A percentile compares a stretch with the other conserved stretches of the same genome.
Evolutionary conservation across 352 stramenopile species (phyloP).

Genomic region (Pythium brachiatum): DNA sequence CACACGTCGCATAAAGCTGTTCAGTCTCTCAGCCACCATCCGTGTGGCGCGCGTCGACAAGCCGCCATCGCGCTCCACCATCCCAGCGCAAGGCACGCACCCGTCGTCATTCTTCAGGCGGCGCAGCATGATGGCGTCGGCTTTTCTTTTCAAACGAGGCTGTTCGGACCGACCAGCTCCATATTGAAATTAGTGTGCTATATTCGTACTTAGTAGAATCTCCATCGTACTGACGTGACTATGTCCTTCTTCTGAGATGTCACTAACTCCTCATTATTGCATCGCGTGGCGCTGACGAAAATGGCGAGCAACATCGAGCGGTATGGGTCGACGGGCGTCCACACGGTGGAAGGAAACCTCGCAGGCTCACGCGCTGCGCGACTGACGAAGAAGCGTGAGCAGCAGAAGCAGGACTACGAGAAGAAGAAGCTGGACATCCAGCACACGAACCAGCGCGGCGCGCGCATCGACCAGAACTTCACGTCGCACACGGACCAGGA

Average conservation of each 20-base stretch:
- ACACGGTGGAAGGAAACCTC: slow-evolving; percentile 97
- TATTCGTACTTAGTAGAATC: slow-evolving; percentile 32
- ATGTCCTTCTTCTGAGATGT: slow-evolving; percentile 18
- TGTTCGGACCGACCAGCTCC: slow-evolving; percentile 1
- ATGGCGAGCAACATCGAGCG: slow-evolving; percentile 73
- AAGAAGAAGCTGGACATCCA: slow-evolving; percentile 91
- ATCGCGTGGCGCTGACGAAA: not conserved
- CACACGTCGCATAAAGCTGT: slow-evolving; percentile 2
- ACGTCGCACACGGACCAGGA: slow-evolving; percentile 75
- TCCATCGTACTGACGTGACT: not conserved
- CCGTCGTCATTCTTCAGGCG: slow-evolving; percentile 60
- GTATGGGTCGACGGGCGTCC: slow-evolving; percentile 86
- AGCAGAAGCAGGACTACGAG: slow-evolving; percentile 94
- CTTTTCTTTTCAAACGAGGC: slow-evolving; percentile 5
- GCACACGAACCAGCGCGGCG: slow-evolving; percentile 67
- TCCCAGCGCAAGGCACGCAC: slow-evolving; percentile 28
- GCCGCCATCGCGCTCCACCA: not conserved
- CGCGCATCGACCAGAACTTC: slow-evolving; percentile 92
- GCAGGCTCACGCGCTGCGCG: slow-evolving; percentile 88
- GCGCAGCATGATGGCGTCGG: slow-evolving; percentile 46
- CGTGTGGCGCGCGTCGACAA: not conserved
- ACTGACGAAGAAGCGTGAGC: slow-evolving; percentile 90
- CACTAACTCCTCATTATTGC: not conserved
- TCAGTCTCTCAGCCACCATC: not conserved
- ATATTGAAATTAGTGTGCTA: not conserved